A percentile compares a stretch with the other conserved stretches of the same genome.
Conservation (phyloP, 306 rosid species). For the Medicago truncatula region DNA sequence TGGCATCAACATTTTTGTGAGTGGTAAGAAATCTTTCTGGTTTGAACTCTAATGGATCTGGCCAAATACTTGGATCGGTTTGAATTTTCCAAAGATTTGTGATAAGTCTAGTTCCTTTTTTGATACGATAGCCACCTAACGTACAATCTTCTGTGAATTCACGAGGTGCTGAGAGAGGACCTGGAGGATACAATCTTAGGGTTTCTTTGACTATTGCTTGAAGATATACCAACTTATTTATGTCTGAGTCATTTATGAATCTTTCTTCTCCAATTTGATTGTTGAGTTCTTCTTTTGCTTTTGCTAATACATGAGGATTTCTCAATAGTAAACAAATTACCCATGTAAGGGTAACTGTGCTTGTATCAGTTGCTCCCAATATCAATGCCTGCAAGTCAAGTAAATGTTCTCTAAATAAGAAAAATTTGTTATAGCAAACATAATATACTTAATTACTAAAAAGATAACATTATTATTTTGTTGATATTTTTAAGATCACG, state of each 20-base stretch:
- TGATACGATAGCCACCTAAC: constrained; percentile 12
- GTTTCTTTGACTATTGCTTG: constrained; percentile 39
- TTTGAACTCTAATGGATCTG: neutral
- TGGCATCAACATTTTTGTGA: constrained; percentile 34
- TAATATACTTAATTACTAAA: neutral
- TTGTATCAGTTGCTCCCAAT: constrained; percentile 31
- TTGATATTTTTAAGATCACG: too few relatives aligned
- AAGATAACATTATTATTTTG: neutral
- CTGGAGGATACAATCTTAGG: constrained; percentile 8
- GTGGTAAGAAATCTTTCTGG: constrained; percentile 32
- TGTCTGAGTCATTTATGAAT: constrained; percentile 6
- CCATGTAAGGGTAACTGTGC: constrained; percentile 31
- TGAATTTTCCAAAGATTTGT: constrained; percentile 30
- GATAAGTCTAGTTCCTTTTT: constrained; percentile 33
- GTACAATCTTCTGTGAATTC: constrained; percentile 24
- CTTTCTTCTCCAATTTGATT: neutral
- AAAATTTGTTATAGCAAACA: too few relatives aligned
- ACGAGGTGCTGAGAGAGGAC: constrained; percentile 29
- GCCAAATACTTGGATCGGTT: constrained; percentile 9
- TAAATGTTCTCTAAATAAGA: neutral
- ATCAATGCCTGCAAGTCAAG: constrained; percentile 17
- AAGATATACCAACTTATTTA: constrained; percentile 25
- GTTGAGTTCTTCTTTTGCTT: constrained; percentile 31
- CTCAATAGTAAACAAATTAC: constrained; percentile 8
- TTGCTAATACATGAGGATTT: constrained; percentile 16